phyloP scores from a whole-genome alignment of 257 asterid genomes.

The Fraxinus americana region DNA sequence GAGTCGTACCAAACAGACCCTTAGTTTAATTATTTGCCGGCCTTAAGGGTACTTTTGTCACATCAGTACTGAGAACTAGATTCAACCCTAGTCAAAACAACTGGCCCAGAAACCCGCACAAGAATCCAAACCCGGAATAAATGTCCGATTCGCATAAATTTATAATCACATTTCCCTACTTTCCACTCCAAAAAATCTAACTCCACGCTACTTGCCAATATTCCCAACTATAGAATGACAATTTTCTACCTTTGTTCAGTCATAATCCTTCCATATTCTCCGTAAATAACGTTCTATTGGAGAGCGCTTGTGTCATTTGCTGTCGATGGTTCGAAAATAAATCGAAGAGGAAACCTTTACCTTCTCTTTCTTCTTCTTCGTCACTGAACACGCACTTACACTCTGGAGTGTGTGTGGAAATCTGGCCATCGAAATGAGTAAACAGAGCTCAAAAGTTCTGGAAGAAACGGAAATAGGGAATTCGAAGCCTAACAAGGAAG shows the following conservation, averaged over 20 bases:
- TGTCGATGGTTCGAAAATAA: constrained; percentile 9
- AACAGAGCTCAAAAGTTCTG: constrained; percentile 35
- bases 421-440: constrained; percentile 42
- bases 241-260: neutral
- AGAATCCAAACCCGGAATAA: constrained; percentile 32
- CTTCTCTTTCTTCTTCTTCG: constrained; percentile 23
- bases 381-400: constrained; percentile 43
- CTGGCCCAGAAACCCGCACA: neutral
- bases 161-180: neutral
- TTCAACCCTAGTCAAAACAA: constrained; percentile 27
- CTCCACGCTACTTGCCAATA: neutral
- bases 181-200: neutral
- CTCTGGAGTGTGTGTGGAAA: constrained; percentile 37
- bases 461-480: constrained; percentile 13
- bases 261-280: neutral
- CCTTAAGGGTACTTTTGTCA: constrained; percentile 26
- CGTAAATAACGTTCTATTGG: neutral
- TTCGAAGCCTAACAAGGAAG: constrained; percentile 26
- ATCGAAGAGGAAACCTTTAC: constrained; percentile 18
- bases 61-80: constrained; percentile 10
- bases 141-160: constrained; percentile 35
- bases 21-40: neutral
- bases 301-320: constrained; percentile 23
- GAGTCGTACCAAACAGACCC: too few species aligned
- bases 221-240: neutral